Conservation (phyloP, 129 eudicot genomes). For the sunflower (Helianthus annuus) region HanXRQr2.0-SUNRISE NC_035435.2:161278508-161279007, state of each 20-base stretch:
- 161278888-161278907: too few species aligned
- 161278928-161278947: too few species aligned
- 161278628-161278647: constrained; percentile 22
- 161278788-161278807: too few species aligned
- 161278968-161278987: too few species aligned
- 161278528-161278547: not conserved
- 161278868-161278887: too few species aligned
- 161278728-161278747: not conserved
- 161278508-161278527: not conserved
- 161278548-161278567: constrained; percentile 15
- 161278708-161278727: not conserved
- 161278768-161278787: not conserved
- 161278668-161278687: not conserved
- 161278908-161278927: too few species aligned
- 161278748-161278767: not conserved
- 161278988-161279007: too few species aligned
- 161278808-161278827: too few species aligned
- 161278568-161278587: constrained; percentile 17
- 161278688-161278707: not conserved
- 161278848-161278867: too few species aligned
- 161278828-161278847: too few species aligned
- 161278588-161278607: constrained; percentile 25
- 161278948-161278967: too few species aligned
- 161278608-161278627: constrained; percentile 40
- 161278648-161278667: constrained; percentile 13